These are phyloP conservation scores for Diaporthe sp. DNA, from an alignment of 2,329 filamentous ascomycete genomes.

Conservation along the genomic window DNA sequence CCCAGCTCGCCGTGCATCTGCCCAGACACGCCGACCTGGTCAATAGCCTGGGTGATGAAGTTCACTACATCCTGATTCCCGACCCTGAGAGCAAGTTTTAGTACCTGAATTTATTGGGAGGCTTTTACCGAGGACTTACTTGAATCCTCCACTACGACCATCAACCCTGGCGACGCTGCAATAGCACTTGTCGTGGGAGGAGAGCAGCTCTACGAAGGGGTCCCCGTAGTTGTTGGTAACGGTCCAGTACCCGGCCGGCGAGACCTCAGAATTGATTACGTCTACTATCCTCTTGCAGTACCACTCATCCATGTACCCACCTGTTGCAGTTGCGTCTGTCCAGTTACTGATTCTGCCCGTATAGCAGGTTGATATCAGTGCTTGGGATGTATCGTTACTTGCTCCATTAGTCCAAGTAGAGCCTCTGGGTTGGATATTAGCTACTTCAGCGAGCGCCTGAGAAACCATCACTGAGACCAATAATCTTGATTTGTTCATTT, in stretches of 20 bases:
- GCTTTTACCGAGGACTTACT: not conserved
- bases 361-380: not conserved
- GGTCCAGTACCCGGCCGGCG: constrained; percentile 16
- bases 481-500: not conserved
- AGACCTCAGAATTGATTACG: not conserved
- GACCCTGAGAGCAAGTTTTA: not conserved
- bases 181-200: constrained; percentile 1
- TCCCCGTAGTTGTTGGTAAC: not conserved
- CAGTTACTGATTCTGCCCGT: not conserved
- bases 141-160: not conserved
- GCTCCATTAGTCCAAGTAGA: not conserved
- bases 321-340: not conserved
- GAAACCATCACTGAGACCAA: not conserved
- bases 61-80: not conserved
- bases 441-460: not conserved
- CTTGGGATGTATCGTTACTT: not conserved
- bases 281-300: not conserved
- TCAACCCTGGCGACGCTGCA: not conserved
- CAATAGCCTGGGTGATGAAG: not conserved
- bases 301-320: constrained; percentile 1
- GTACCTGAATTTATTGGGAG: not conserved
- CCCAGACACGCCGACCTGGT: not conserved
- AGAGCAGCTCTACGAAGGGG: not conserved
- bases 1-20: not conserved
- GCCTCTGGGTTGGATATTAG: not conserved